Conservation (phyloP, 2,329 filamentous ascomycete genomes). For the Eurotiales sp. region DNA sequence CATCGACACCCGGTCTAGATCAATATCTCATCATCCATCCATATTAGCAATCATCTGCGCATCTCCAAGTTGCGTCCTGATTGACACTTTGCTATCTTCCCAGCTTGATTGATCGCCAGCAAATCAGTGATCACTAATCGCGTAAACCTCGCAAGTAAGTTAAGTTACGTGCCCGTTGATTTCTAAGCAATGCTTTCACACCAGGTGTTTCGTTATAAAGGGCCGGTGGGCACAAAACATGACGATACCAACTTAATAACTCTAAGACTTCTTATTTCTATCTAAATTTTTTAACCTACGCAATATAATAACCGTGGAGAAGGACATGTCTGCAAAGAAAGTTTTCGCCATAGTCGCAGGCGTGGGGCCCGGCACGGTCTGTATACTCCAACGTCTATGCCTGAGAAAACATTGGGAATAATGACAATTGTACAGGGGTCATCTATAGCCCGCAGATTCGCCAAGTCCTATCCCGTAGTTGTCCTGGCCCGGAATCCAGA, state of each 20-base stretch:
- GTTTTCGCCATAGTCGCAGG: conserved; percentile 45
- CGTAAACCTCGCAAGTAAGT: background rate
- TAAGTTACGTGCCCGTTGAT: background rate
- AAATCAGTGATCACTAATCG: background rate
- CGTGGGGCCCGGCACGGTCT: conserved; percentile 46
- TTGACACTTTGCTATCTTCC: background rate
- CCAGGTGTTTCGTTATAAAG: background rate
- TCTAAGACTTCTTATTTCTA: no score
- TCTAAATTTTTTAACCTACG: no score
- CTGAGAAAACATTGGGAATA: background rate
- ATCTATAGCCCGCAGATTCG: conserved; percentile 58
- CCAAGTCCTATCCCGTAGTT: conserved; percentile 55
- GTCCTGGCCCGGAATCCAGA: conserved; percentile 57
- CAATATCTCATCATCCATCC: conserved; percentile 1
- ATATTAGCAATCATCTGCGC: background rate
- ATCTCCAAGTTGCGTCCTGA: no score
- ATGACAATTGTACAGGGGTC: conserved; percentile 42
- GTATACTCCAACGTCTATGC: conserved; percentile 21
- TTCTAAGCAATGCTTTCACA: conserved; percentile 11
- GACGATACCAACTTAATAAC: background rate
- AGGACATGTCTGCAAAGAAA: conserved; percentile 27
- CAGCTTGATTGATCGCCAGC: no score
- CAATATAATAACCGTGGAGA: no score
- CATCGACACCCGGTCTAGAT: conserved; percentile 1
- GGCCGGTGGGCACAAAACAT: background rate